Evolutionary conservation across 1,284 basidiomycete species (phyloP), one percentile per base, ranked within the genome.

Genomic region (Microbotryum saponariae): DNA sequence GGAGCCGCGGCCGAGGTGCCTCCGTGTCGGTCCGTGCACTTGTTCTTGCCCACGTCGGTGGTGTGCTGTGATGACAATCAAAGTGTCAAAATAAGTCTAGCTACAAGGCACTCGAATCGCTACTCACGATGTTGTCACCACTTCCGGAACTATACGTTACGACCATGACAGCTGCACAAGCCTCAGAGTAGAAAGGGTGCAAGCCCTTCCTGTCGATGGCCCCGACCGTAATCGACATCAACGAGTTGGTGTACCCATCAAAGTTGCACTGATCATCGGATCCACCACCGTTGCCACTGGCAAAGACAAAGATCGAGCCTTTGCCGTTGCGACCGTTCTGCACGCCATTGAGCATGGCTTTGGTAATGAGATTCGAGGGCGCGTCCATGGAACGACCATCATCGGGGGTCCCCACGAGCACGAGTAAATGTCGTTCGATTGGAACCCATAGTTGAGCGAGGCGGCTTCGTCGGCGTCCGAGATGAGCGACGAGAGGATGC

Each of bases 1-100:
- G 96, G 96, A 3, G 96, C 96, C 4, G 96, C 96, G 21, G 96
- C 96, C 21, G 92, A 97, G 1, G 96, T 99, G 20, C 96, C 96
- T 23, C 96, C 96, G 73, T 99, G 96, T 0, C 78, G 81, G 52
- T 80, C 80, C 1, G 93, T 83, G 75, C 96, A 99, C 64, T 84
- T 82, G 68, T 89, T 83, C 73, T 88, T 83, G 8, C 91, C 90
- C 50, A 89, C 85, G 72, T 99, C 96, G 16, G 93, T 97, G 1
- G 96, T 98, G 60, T 91, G 88, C 91, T 94, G 71, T 63, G 64
- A 31, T 48, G 47, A 8, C 14, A 0, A n/a, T 4, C 5, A 18
- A 6, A 4, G 18, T 3, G 33, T 56, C 31, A 31, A 51, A 5
- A 23, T 0, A 42, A 3, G 14, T 6, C 29, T 59, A 1, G 29